These are phyloP conservation scores for Myochromella boudieri DNA, from an alignment of 768 basidiomycete species.

Conservation along the genomic window DNA sequence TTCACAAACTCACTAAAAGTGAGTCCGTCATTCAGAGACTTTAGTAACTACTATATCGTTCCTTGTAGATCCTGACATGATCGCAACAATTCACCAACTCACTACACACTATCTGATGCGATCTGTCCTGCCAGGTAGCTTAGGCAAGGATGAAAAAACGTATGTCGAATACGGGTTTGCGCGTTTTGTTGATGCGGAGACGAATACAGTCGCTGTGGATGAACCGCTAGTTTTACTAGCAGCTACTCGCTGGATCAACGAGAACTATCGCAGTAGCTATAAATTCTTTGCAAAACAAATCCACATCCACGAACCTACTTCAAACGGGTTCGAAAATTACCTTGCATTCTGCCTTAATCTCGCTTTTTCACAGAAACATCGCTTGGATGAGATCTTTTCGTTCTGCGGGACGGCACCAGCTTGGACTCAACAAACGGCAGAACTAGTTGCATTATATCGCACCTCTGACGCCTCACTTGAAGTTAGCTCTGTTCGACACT, in stretches of 20 bases:
- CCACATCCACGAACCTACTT: conserved; percentile 25
- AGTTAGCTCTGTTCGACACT: conserved; percentile 27
- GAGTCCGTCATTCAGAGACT: conserved; percentile 7
- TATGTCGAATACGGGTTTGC: conserved; percentile 47
- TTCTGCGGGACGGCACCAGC: conserved; percentile 31
- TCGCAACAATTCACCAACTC: conserved; percentile 35
- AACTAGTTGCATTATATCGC: conserved; percentile 34
- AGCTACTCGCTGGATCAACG: conserved; percentile 40
- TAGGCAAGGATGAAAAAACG: conserved; percentile 37
- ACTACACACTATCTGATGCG: conserved; percentile 42
- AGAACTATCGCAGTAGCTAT: conserved; percentile 33
- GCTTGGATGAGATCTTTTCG: conserved; percentile 34
- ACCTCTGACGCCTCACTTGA: conserved; percentile 24
- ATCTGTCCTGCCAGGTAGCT: conserved; percentile 32
- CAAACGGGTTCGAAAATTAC: conserved; percentile 48
- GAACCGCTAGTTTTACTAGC: conserved; percentile 46
- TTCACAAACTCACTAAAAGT: conserved; percentile 43
- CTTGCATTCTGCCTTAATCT: conserved; percentile 40
- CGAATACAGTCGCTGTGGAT: conserved; percentile 36
- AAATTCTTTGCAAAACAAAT: conserved; percentile 38
- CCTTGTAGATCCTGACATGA: conserved; percentile 33
- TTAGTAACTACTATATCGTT: background rate
- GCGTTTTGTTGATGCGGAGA: conserved; percentile 39
- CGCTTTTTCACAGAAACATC: conserved; percentile 31
- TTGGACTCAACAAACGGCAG: conserved; percentile 37